Percentiles rank a stretch among this genome's conserved stretches.
phyloP scores from a whole-genome alignment of 495 filamentous ascomycete genomes.

The Mytilinidion resinicola region DNA sequence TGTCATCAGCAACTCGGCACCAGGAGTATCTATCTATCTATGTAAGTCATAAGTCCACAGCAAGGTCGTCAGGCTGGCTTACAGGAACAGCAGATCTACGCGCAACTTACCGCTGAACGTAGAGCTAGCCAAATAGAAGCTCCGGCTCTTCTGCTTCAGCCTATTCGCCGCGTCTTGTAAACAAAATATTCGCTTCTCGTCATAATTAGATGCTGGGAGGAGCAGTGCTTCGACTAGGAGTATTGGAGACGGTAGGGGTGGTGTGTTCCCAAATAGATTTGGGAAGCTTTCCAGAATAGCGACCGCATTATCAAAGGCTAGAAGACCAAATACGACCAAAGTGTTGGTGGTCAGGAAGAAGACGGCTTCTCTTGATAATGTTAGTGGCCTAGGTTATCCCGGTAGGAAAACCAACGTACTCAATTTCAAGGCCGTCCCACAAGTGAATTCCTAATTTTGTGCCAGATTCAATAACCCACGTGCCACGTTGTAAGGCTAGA shows the following conservation, averaged over 20 bases:
- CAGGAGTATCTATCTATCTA: constrained; percentile 52
- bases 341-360: constrained; percentile 64
- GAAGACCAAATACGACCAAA: constrained; percentile 58
- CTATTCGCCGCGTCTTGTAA: constrained; percentile 49
- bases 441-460: constrained; percentile 55
- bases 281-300: constrained; percentile 53
- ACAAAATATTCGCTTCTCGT: constrained; percentile 46
- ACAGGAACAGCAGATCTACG: constrained; percentile 58
- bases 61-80: background rate
- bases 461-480: constrained; percentile 57
- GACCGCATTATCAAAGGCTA: constrained; percentile 57
- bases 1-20: constrained; percentile 62
- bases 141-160: constrained; percentile 55
- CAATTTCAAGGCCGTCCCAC: constrained; percentile 58
- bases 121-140: constrained; percentile 61
- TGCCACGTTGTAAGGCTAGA: constrained; percentile 52
- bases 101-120: constrained; percentile 57
- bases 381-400: background rate
- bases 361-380: constrained; percentile 44
- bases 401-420: constrained; percentile 31
- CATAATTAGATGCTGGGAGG: constrained; percentile 39
- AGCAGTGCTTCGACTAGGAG: constrained; percentile 45
- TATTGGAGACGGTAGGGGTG: constrained; percentile 40
- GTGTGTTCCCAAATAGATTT: constrained; percentile 39
- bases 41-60: background rate